Conservation (phyloP, 441 rosid species). For the Capsella rubella region DNA sequence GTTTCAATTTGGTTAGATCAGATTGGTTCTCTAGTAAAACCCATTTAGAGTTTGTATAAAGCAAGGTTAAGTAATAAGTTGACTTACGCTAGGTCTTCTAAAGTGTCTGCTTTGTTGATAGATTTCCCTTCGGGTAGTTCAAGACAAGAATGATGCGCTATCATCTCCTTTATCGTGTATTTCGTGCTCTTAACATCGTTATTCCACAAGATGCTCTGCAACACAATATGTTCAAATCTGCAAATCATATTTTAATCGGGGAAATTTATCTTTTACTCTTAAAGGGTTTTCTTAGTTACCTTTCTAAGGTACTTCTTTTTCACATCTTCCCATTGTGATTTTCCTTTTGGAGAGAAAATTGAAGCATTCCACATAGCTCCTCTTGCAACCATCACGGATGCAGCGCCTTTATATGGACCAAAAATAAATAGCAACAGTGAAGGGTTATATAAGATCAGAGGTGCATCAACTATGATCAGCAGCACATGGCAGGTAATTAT, state of each 20-base stretch:
- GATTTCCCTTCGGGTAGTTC: constrained; percentile 82
- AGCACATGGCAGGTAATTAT: background rate
- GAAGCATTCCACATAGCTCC: constrained; percentile 98
- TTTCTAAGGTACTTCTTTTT: constrained; percentile 73
- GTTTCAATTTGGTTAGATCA: background rate
- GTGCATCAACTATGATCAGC: background rate
- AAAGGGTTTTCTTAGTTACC: constrained; percentile 45
- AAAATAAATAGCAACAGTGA: background rate
- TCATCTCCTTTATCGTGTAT: constrained; percentile 81
- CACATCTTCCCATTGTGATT: constrained; percentile 73
- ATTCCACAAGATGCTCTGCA: constrained; percentile 91
- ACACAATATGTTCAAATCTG: constrained; percentile 23
- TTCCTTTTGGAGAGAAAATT: constrained; percentile 76
- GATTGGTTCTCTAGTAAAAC: background rate
- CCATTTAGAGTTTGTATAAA: background rate
- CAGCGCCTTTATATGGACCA: constrained; percentile 63
- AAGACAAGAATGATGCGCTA: constrained; percentile 81
- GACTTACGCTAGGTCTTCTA: constrained; percentile 76
- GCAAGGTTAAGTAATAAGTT: background rate
- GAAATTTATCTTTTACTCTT: background rate
- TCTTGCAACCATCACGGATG: constrained; percentile 92
- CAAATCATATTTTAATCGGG: constrained; percentile 1
- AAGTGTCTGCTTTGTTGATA: constrained; percentile 69
- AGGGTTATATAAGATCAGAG: constrained; percentile 12
- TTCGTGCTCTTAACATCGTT: constrained; percentile 87